A percentile compares a stretch with the other conserved stretches of the same genome.
phyloP scores from a whole-genome alignment of 2,329 filamentous ascomycete genomes.

The Neocucurbitaria cava region DNA sequence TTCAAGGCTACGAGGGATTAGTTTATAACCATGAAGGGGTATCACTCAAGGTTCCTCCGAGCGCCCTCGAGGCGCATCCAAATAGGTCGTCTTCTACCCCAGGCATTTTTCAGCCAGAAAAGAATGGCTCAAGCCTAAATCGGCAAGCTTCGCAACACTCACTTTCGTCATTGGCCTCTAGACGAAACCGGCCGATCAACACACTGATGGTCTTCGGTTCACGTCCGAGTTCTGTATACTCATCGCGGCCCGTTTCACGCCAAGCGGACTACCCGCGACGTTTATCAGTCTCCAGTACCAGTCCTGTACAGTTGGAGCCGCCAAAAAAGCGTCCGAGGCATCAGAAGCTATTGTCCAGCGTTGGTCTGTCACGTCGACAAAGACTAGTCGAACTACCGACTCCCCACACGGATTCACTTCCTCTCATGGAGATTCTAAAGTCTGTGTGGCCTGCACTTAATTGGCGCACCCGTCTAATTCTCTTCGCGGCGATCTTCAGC shows the following conservation, averaged over 20 bases:
- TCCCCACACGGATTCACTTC: slow-evolving; percentile 16
- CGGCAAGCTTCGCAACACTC: slow-evolving; percentile 5
- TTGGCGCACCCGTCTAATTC: slow-evolving; percentile 57
- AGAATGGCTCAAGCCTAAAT: slow-evolving; percentile 6
- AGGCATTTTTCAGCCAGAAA: background rate
- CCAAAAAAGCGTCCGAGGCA: slow-evolving; percentile 1
- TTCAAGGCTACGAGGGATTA: slow-evolving; percentile 5
- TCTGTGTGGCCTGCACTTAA: slow-evolving; percentile 75
- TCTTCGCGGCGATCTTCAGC: slow-evolving; percentile 67
- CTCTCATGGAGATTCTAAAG: slow-evolving; percentile 63
- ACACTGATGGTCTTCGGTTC: slow-evolving; percentile 8
- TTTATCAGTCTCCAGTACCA: slow-evolving; percentile 1
- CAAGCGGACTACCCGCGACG: slow-evolving; percentile 7
- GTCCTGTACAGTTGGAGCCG: background rate
- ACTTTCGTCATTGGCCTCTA: slow-evolving; percentile 2
- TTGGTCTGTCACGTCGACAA: background rate
- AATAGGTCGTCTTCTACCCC: background rate
- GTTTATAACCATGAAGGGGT: background rate
- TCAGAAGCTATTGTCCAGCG: slow-evolving; percentile 1
- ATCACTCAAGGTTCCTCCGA: background rate
- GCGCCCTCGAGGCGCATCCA: background rate
- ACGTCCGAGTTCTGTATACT: slow-evolving; percentile 11
- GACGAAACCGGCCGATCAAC: slow-evolving; percentile 2
- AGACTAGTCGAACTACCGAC: background rate
- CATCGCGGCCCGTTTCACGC: slow-evolving; percentile 7